Conservation (phyloP, 345 rosid genomes). For the Dipteronia dyeriana region DNA sequence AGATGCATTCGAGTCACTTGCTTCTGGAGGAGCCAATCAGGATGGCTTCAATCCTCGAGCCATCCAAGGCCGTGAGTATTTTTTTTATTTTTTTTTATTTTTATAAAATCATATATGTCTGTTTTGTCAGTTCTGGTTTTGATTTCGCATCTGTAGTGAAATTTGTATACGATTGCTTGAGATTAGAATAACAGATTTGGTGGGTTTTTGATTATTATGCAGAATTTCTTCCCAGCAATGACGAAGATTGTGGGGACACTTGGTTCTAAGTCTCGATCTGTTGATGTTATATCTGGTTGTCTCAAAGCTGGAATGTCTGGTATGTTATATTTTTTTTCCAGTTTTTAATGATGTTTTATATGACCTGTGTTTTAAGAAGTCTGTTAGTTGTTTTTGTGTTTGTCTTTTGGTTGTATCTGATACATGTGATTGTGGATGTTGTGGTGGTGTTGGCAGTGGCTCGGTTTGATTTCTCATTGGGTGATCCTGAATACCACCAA, state of each 20-base stretch:
- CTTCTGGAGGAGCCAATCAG: constrained; percentile 98
- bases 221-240: constrained; percentile 96
- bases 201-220: constrained; percentile 16
- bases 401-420: not conserved
- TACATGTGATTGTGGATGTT: not conserved
- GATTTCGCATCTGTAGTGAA: not conserved
- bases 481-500: constrained; percentile 73
- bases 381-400: not conserved
- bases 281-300: constrained; percentile 70
- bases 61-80: constrained; percentile 79
- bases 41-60: constrained; percentile 98
- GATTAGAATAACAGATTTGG: not conserved
- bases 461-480: constrained; percentile 92
- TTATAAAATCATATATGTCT: not conserved
- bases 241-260: constrained; percentile 96
- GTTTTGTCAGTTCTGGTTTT: too few relatives aligned
- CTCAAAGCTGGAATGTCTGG: constrained; percentile 94
- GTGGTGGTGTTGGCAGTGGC: constrained; percentile 53
- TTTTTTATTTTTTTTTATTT: not conserved
- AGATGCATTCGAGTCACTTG: constrained; percentile 91
- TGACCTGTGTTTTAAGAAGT: not conserved
- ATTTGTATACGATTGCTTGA: not conserved
- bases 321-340: not conserved
- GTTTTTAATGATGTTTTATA: not conserved
- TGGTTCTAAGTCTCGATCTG: constrained; percentile 82